A percentile compares a stretch with the other conserved stretches of the same genome.
These are phyloP conservation scores for Phyllosticta citrichinensis DNA, from an alignment of 2,329 filamentous ascomycete genomes.

Conservation along the genomic window DNA sequence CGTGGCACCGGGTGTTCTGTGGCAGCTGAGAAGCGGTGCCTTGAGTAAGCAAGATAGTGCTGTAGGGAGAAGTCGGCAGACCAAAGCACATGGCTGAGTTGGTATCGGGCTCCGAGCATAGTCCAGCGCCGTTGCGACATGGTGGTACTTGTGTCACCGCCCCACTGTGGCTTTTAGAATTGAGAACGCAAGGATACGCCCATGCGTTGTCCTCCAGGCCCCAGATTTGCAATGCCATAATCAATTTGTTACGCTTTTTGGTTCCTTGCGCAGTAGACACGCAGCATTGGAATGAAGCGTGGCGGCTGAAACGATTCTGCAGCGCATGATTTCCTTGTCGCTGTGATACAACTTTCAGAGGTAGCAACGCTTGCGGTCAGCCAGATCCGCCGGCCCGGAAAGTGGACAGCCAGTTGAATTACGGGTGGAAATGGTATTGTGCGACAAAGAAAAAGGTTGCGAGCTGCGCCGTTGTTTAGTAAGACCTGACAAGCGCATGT, in stretches of 20 bases:
- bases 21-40: neutral
- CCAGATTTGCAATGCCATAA: neutral
- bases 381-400: neutral
- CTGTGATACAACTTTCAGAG: neutral
- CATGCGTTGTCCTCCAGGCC: neutral
- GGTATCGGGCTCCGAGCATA: neutral
- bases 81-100: neutral
- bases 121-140: neutral
- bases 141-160: neutral
- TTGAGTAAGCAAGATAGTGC: neutral
- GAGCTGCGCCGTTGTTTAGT: neutral
- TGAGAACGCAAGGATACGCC: neutral
- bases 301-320: neutral
- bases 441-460: neutral
- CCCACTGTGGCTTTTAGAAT: neutral
- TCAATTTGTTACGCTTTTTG: neutral
- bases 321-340: neutral
- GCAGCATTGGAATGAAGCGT: neutral
- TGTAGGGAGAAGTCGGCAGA: neutral
- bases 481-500: neutral
- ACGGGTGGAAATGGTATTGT: neutral
- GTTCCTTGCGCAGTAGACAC: neutral
- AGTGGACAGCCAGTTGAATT: neutral
- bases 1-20: neutral
- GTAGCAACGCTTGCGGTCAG: neutral